Base-by-base conservation (phyloP, 2,329 filamentous ascomycete genomes). In the Trichoderma endophyticum region DNA sequence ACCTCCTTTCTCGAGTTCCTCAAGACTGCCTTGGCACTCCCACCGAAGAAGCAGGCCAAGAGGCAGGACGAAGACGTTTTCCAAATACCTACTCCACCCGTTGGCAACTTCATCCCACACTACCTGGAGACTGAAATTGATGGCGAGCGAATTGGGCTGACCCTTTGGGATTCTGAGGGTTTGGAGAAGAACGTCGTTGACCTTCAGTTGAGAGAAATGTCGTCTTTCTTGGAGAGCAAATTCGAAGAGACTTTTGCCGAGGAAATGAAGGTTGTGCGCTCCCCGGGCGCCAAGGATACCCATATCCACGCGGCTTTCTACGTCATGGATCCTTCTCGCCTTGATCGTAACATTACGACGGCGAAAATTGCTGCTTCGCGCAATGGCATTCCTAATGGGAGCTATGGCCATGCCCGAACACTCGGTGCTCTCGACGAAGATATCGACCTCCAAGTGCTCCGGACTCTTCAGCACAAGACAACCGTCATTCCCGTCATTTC, bases 231-330 rank as follows among this genome's bases (percentile, higher is more conserved):
- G 73, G 96, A 99, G 85, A 95, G 92, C 85, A 98, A 98, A 82
- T 99, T 99, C 77, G 95, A 99, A 81, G 96, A 99, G 79, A 98
- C 96, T 0, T 97, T 99, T 80, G 90, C 90, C 63, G 96, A 99
- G 83, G 96, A 99, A 85, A 97, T 97, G 88, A 98, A 98, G 85
- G 95, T 99, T 61, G 87, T 98, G 74, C 92, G 96, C 77, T 94
- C 95, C 68, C 95, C 96, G 30, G 95, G 95, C 71, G 92, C 93
- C 75, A 93, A 94, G 80, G 96, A 99, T 84, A 98, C 95, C 65
- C 96, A 99, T 81, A 97, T 99, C 75, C 96, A 99, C 80, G 97
- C 94, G 76, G 94, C 94, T 70, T 97, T 99, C 83, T 87, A 98
- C 71, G 85, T 99, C 70, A 89, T 99, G 70, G 96, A 99, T 80